These are phyloP conservation scores for Guadua angustifolia DNA, from an alignment of 176 grass and related monocot species.

Conservation along the genomic window DNA sequence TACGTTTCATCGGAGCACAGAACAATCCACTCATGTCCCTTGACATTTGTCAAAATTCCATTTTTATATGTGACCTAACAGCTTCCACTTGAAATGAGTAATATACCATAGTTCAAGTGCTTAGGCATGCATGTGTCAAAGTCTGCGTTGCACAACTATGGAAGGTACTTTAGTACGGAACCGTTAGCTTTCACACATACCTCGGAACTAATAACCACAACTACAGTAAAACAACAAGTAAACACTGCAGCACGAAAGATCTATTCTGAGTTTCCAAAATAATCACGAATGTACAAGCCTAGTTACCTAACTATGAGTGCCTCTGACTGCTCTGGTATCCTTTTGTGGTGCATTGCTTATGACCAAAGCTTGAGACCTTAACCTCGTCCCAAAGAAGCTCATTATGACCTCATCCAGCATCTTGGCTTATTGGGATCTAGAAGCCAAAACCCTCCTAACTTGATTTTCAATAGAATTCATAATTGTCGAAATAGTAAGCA, in stretches of 20 bases:
- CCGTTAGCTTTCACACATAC: neutral
- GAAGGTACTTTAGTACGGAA: neutral
- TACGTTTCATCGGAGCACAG: neutral
- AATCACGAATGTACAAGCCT: neutral
- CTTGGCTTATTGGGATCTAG: neutral
- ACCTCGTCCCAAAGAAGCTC: neutral
- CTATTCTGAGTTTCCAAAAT: neutral
- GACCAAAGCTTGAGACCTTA: neutral
- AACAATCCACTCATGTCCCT: neutral
- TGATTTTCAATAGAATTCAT: neutral
- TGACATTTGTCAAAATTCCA: neutral
- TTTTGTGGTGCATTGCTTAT: neutral
- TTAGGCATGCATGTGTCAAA: constrained; percentile 9
- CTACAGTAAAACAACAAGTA: neutral
- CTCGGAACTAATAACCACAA: neutral
- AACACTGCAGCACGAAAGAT: neutral
- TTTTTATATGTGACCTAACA: neutral
- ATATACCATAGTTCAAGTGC: neutral
- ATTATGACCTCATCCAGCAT: neutral
- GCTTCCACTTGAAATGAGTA: constrained; percentile 27
- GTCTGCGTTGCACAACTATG: neutral
- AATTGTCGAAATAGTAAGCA: constrained; percentile 20
- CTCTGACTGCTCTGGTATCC: neutral
- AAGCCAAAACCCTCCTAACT: constrained; percentile 6
- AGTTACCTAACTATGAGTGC: neutral